Evolutionary conservation across 1,284 basidiomycete species (phyloP).

Genomic region (Lentinula novae-zelandiae): DNA sequence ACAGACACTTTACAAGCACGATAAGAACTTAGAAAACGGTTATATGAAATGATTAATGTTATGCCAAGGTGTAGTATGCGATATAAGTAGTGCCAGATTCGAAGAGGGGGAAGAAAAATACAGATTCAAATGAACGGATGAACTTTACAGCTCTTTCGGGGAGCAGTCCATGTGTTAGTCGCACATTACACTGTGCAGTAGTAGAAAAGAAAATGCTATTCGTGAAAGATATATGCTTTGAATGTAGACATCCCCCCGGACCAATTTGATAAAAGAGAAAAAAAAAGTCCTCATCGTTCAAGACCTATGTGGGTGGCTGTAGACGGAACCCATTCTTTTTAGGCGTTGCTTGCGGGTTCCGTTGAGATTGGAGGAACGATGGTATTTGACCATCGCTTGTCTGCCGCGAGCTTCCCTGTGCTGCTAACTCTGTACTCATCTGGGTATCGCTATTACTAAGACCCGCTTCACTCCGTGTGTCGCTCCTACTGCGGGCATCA

Average conservation of each 20-base stretch:
- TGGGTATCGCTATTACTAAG: constrained; percentile 4
- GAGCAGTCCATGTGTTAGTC: not conserved
- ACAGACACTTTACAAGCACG: too few species aligned
- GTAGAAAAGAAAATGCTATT: not conserved
- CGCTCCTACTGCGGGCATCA: constrained; percentile 22
- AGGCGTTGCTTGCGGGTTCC: constrained; percentile 23
- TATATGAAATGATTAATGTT: not conserved
- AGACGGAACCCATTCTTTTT: not conserved
- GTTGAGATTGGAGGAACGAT: constrained; percentile 22
- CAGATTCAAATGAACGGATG: not conserved
- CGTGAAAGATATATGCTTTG: not conserved
- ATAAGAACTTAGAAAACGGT: too few species aligned
- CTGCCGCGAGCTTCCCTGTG: not conserved
- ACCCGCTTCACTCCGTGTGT: constrained; percentile 19
- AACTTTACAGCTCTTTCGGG: not conserved
- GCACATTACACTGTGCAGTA: not conserved
- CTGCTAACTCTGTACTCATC: not conserved
- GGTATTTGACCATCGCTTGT: constrained; percentile 12
- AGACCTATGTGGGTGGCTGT: not conserved
- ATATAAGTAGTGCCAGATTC: not conserved
- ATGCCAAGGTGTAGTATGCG: not conserved
- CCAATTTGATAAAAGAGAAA: not conserved
- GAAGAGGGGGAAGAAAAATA: not conserved
- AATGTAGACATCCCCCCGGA: not conserved
- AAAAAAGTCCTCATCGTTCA: not conserved